Evolutionary conservation across 2,329 filamentous ascomycete genomes (phyloP).

Genomic region (Coniochaeta sp.): DNA sequence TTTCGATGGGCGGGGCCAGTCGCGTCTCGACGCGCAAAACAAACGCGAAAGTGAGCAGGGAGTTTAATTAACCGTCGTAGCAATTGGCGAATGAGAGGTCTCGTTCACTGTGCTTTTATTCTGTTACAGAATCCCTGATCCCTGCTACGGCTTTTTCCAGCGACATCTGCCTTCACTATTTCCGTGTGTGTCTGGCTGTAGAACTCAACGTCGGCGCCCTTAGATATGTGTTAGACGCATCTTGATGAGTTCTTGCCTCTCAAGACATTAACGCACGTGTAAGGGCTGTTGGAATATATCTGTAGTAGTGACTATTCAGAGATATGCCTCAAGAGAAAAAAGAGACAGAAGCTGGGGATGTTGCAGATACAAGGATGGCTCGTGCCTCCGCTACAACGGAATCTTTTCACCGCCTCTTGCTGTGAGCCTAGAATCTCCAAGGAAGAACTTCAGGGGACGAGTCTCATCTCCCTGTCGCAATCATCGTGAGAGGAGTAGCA

Average conservation of each 20-base stretch:
- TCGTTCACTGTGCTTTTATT: not conserved
- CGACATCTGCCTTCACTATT: not conserved
- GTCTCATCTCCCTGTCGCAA: no score
- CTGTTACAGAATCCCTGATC: not conserved
- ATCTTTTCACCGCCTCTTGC: not conserved
- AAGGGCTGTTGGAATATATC: not conserved
- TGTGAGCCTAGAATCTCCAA: no score
- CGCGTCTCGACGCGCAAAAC: constrained; percentile 7
- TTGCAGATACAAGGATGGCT: not conserved
- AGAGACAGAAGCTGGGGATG: not conserved
- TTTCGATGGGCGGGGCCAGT: constrained; percentile 4
- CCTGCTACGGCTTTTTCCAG: not conserved
- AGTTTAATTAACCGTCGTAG: constrained; percentile 8
- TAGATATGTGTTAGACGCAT: not conserved
- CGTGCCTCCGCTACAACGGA: not conserved
- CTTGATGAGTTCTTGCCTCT: no score
- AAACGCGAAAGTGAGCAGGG: constrained; percentile 9
- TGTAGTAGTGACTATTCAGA: not conserved
- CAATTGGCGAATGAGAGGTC: constrained; percentile 10
- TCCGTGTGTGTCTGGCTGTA: not conserved
- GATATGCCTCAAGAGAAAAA: not conserved
- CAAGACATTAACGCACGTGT: no score
- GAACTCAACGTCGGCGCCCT: not conserved
- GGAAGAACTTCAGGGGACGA: no score
- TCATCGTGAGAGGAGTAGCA: no score